Conservation (phyloP, 306 rosid species). For the Cercis canadensis region DNA sequence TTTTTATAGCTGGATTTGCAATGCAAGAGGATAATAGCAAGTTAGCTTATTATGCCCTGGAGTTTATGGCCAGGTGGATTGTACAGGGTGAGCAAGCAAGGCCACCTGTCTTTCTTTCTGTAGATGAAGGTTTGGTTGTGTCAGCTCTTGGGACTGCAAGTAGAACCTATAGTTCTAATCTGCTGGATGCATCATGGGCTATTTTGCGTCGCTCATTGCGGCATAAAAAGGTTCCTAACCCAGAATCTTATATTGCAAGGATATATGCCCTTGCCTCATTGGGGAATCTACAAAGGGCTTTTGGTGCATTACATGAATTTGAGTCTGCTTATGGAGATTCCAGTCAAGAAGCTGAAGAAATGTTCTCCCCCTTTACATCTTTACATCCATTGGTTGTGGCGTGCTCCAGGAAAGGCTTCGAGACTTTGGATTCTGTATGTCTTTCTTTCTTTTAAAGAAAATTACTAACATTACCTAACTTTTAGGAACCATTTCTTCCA, state of each 20-base stretch:
- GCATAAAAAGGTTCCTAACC: conserved; percentile 77
- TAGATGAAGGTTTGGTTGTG: conserved; percentile 82
- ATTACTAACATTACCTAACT: conserved; percentile 26
- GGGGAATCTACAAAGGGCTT: conserved; percentile 84
- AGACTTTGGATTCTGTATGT: conserved; percentile 86
- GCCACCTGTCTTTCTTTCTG: conserved; percentile 63
- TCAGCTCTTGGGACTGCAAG: conserved; percentile 81
- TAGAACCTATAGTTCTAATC: conserved; percentile 70
- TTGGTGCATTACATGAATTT: conserved; percentile 71
- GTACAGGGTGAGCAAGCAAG: conserved; percentile 79
- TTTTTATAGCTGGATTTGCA: conserved; percentile 67
- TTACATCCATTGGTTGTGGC: conserved; percentile 83
- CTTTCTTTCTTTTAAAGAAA: conserved; percentile 37
- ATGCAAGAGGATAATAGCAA: conserved; percentile 74
- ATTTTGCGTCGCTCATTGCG: conserved; percentile 81
- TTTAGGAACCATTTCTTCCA: not conserved
- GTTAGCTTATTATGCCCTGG: conserved; percentile 74
- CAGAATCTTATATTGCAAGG: conserved; percentile 84
- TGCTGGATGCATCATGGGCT: conserved; percentile 86
- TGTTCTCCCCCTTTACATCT: conserved; percentile 92
- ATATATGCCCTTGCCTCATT: conserved; percentile 79
- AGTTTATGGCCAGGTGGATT: conserved; percentile 90
- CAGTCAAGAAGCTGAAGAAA: conserved; percentile 60
- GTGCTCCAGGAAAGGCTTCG: conserved; percentile 90
- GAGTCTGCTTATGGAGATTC: conserved; percentile 70